Conservation (phyloP, 2,329 filamentous ascomycete genomes). For the Grosmannia huntii region DNA sequence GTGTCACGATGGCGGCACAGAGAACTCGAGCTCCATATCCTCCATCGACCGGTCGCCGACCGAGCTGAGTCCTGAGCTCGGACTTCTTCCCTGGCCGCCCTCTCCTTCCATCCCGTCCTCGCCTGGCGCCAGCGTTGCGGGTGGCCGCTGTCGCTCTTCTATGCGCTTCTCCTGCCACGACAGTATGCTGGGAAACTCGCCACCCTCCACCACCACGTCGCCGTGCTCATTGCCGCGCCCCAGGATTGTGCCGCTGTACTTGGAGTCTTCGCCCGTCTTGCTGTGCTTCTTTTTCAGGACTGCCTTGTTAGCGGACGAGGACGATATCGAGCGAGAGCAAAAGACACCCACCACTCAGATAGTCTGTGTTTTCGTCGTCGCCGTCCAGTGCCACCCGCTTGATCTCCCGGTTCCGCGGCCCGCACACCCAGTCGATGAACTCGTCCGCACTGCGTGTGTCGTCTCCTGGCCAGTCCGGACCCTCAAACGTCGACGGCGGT, state of each 20-base stretch:
- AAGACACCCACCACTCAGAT: slow-evolving; percentile 44
- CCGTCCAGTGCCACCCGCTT: slow-evolving; percentile 65
- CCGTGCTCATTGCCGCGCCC: slow-evolving; percentile 57
- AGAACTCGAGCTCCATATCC: slow-evolving; percentile 31
- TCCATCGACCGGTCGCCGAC: slow-evolving; percentile 35
- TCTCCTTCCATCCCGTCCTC: slow-evolving; percentile 3
- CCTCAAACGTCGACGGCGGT: slow-evolving; percentile 52
- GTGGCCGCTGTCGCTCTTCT: slow-evolving; percentile 16
- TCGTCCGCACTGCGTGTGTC: slow-evolving; percentile 66
- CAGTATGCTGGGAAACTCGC: slow-evolving; percentile 50
- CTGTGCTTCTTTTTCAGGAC: slow-evolving; percentile 86
- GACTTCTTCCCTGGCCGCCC: slow-evolving; percentile 25
- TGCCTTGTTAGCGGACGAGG: slow-evolving; percentile 18
- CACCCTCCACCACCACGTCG: slow-evolving; percentile 67
- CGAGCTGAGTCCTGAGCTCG: slow-evolving; percentile 45
- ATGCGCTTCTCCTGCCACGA: slow-evolving; percentile 43
- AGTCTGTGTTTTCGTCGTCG: slow-evolving; percentile 53
- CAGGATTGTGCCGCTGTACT: slow-evolving; percentile 74
- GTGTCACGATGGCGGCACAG: neutral
- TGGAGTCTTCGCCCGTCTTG: slow-evolving; percentile 75
- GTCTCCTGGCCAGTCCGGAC: slow-evolving; percentile 56
- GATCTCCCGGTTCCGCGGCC: slow-evolving; percentile 66
- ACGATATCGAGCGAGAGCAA: neutral
- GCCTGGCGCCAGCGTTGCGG: slow-evolving; percentile 6
- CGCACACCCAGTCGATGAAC: slow-evolving; percentile 69